Percentiles rank a stretch among this genome's conserved stretches.
Evolutionary conservation across 805 yeast genomes (phyloP).

Genomic region (Ogataea dorogensis): DNA sequence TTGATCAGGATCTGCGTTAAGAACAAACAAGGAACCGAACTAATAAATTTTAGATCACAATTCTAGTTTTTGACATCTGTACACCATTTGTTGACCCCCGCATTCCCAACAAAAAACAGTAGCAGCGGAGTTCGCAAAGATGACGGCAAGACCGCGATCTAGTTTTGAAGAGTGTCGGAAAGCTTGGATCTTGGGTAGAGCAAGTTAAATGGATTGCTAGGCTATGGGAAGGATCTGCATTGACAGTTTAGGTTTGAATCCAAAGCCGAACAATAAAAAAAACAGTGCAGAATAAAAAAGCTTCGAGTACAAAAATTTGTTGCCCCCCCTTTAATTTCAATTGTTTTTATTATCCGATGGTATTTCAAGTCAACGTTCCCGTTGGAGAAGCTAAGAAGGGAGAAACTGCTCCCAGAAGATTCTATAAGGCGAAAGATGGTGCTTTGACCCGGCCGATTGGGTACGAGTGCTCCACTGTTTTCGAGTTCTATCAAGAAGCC

Average conservation of each 20-base stretch:
- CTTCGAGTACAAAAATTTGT: constrained; percentile 3
- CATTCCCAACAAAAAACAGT: constrained; percentile 7
- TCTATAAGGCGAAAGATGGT: constrained; percentile 44
- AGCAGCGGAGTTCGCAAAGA: background rate
- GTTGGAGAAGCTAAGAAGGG: constrained; percentile 72
- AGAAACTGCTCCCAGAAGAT: constrained; percentile 83
- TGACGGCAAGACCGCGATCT: too few species aligned
- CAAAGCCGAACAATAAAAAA: too few species aligned
- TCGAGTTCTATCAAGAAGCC: constrained; percentile 65
- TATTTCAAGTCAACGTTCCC: constrained; percentile 45
- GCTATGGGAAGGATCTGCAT: too few species aligned
- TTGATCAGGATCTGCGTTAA: constrained; percentile 38
- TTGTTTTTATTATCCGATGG: constrained; percentile 21
- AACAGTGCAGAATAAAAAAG: constrained; percentile 6
- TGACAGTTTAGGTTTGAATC: too few species aligned
- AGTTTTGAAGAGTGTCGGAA: too few species aligned
- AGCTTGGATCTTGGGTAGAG: too few species aligned
- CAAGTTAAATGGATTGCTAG: too few species aligned
- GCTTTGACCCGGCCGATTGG: constrained; percentile 61
- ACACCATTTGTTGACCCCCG: constrained; percentile 9
- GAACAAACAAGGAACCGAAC: too few species aligned
- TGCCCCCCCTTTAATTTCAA: constrained; percentile 1
- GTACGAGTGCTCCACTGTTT: constrained; percentile 63
- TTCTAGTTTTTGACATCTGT: constrained; percentile 6
- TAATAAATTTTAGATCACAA: too few species aligned